These are phyloP conservation scores for Pythium pyrilobum DNA, from an alignment of 352 stramenopile genomes.

Conservation along the genomic window DNA sequence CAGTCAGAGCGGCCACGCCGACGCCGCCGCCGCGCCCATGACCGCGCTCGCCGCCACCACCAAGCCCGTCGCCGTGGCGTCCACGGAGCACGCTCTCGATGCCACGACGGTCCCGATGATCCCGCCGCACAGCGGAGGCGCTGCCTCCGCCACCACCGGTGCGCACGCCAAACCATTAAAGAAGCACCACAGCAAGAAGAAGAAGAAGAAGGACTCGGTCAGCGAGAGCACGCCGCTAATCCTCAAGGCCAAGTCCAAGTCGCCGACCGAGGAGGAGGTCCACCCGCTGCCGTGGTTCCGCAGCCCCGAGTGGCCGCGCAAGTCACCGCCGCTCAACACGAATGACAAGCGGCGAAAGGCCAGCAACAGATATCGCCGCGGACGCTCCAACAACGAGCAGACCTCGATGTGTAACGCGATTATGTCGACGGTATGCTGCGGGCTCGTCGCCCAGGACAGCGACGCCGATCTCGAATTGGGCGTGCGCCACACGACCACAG, in stretches of 20 bases:
- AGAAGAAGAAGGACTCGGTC: conserved; percentile 11
- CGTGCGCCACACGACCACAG: conserved; percentile 14
- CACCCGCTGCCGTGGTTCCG: conserved; percentile 77
- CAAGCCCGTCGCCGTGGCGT: background rate
- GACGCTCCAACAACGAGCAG: conserved; percentile 3
- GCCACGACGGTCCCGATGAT: background rate
- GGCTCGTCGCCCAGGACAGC: conserved; percentile 14
- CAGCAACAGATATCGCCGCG: conserved; percentile 9
- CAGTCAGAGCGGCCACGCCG: conserved; percentile 5
- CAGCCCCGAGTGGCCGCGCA: conserved; percentile 51
- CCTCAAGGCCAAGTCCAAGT: conserved; percentile 19
- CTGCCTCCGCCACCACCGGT: background rate
- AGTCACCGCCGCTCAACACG: conserved; percentile 11
- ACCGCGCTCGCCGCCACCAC: too few relatives aligned
- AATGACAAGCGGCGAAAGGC: conserved; percentile 10
- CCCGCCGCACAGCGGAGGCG: background rate
- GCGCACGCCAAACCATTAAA: conserved; percentile 1
- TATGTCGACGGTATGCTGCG: conserved; percentile 15
- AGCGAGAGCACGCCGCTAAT: conserved; percentile 44
- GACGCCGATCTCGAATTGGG: conserved; percentile 51
- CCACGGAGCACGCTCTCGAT: background rate
- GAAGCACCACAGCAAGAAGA: conserved; percentile 16
- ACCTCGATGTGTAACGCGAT: conserved; percentile 18
- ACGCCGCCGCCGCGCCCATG: background rate
- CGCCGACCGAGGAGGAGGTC: conserved; percentile 44